Base-by-base conservation (phyloP, 1,284 basidiomycete species). In the Sporisorium sorghi region DNA sequence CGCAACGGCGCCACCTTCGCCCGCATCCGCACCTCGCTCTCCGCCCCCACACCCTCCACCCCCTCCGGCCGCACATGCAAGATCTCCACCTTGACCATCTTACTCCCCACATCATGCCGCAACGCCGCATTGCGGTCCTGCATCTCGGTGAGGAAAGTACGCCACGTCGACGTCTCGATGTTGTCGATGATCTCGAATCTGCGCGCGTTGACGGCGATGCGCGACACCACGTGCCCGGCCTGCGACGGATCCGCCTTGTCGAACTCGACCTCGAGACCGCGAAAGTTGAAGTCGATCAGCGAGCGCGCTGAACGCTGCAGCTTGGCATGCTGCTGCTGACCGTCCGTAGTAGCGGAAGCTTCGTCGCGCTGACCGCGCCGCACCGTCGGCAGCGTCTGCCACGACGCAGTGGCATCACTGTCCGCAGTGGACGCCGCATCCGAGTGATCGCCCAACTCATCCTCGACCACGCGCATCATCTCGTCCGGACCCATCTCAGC, bases 131-230 rank as follows among this genome's bases (percentile, higher is more conserved):
- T 61, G 7, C 51, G 50, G 17, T 71, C 67, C 35, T 58, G 57
- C 73, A 80, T 79, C 52, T 69, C 63, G 1, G 94, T 96, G 64
- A 99, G 86, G 84, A 99, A 99, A 82, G 94, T 97, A 85, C 91
- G 92, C 97, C 97, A 99, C 0, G 96, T 98, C 11, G 95, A 97
- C 0, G 95, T 95, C 87, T 93, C 94, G 87, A 99, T 93, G 82
- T 97, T 94, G 86, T 99, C 96, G 56, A 98, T 87, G 70, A 99
- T 97, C 85, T 97, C 93, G 48, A 93, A 86, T 88, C 62, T 92
- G 86, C 26, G 43, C 10, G 66, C 77, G 40, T 53, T 67, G 37
- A 80, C 68, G 7, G 66, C 72, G 21, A 78, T 37, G 15, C 76
- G 35, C 4, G 79, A 78, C 2, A 78, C 64, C 11, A 80, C 42